Conservation (phyloP, 192 early-diverging fungal genomes). For the Obelidium mucronatum region DNA sequence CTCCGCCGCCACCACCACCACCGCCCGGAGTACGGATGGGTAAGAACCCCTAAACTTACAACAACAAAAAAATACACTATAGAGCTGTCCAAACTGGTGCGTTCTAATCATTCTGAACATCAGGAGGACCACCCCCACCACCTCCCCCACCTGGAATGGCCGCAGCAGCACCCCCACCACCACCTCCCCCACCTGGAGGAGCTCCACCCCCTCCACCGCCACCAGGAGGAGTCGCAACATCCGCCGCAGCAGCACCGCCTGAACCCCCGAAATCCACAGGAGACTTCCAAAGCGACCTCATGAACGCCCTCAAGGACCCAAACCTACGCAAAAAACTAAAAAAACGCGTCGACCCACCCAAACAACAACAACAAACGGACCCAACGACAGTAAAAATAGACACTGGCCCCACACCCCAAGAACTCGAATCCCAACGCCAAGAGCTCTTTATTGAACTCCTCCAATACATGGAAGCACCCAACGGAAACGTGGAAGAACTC, state of each 20-base stretch:
- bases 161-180: conserved; percentile 43
- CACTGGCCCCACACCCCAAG: conserved; percentile 14
- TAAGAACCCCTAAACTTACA: no score
- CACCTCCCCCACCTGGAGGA: conserved; percentile 45
- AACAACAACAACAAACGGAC: not conserved
- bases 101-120: conserved; percentile 42
- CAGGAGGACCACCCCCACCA: conserved; percentile 40
- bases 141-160: conserved; percentile 41
- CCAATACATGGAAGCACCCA: conserved; percentile 68
- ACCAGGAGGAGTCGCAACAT: conserved; percentile 18
- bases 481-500: conserved; percentile 58
- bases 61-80: not conserved
- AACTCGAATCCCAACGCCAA: conserved; percentile 42
- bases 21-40: no score
- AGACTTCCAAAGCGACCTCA: conserved; percentile 41
- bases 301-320: conserved; percentile 49
- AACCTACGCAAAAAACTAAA: conserved; percentile 48
- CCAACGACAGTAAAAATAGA: not conserved
- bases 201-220: conserved; percentile 38
- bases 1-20: no score
- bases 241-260: not conserved
- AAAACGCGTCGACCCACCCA: conserved; percentile 26
- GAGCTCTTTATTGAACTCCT: conserved; percentile 60
- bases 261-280: not conserved
- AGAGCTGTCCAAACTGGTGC: not conserved